Evolutionary conservation across 2,329 filamentous ascomycete genomes (phyloP), one percentile per base, ranked within the genome.

Genomic region (Beauveria caledonica): DNA sequence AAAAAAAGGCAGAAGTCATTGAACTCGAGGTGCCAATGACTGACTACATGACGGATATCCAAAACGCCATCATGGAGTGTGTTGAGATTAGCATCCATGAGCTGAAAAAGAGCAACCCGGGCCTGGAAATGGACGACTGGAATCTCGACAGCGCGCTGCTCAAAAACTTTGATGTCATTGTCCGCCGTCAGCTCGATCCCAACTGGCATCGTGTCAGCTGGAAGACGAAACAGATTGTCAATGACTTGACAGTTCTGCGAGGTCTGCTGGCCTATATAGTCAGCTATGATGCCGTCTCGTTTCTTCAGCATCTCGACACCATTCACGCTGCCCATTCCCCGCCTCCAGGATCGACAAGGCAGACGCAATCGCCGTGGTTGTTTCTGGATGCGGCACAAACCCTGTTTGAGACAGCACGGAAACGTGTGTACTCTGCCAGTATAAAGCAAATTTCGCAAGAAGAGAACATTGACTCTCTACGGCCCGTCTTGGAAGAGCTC

Each of bases 141-240:
- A 97, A 91, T 54, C 79, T 96, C 19, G 93, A 97, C 72, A 97
- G 90, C 69, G 93, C 93, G 40, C 76, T 97, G 63, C 88, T 97
- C 65, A 90, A 88, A 69, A 96, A 92, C 68, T 99, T 99, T 71
- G 94, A 97, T 71, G 79, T 89, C 62, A 88, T 92, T 60, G 86
- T 99, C 55, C 84, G 93, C 63, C 84, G 92, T 61, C 94, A 99
- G 72, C 78, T 99, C 19, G 92, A 97, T 69, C 92, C 93, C 5
- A 92, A 97, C 62, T 99, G 94, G 94, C 94, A 99, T 76, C 86
- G 94, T 58, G 90, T 96, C 56, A 97, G 89, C 72, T 96, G 90
- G 81, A 92, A 94, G 73, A 97, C 93, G 2, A 90, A 89, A 68
- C 92, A 97, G 73, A 96, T 99, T 66, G 93, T 96, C 60, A 88